These are phyloP conservation scores for Nicotiana rustica DNA, from an alignment of 305 asterid genomes.

Conservation along the genomic window DNA sequence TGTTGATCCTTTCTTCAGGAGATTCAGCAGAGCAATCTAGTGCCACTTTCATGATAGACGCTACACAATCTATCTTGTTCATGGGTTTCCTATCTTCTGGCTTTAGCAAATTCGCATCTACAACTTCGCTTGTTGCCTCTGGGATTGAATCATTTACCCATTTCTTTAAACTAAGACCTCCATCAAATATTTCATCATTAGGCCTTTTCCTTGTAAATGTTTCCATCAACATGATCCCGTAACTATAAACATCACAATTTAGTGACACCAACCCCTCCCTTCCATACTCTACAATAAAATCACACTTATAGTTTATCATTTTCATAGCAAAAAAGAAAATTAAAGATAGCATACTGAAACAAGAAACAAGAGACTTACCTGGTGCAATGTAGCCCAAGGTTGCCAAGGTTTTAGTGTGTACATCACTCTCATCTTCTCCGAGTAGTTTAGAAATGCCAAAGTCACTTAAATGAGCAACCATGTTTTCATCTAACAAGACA, in stretches of 20 bases:
- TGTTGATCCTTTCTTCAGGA: conserved; percentile 21
- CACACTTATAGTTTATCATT: neutral
- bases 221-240: conserved; percentile 37
- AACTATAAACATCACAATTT: conserved; percentile 31
- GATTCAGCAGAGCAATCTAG: neutral
- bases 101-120: neutral
- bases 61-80: conserved; percentile 1
- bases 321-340: neutral
- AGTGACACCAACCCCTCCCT: conserved; percentile 27
- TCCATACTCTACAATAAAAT: conserved; percentile 25
- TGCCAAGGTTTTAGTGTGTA: conserved; percentile 41
- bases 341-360: neutral
- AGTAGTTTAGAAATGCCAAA: conserved; percentile 50
- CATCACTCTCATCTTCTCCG: conserved; percentile 35
- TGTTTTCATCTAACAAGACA: conserved; percentile 32
- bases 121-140: neutral
- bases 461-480: conserved; percentile 50
- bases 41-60: conserved; percentile 32
- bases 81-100: neutral
- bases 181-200: conserved; percentile 22
- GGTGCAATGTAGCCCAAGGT: conserved; percentile 54
- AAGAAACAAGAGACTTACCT: conserved; percentile 6
- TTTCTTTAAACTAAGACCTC: neutral
- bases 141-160: conserved; percentile 20
- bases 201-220: conserved; percentile 32